Conservation (phyloP, 441 rosid genomes). For the Gossypium aridum region DNA sequence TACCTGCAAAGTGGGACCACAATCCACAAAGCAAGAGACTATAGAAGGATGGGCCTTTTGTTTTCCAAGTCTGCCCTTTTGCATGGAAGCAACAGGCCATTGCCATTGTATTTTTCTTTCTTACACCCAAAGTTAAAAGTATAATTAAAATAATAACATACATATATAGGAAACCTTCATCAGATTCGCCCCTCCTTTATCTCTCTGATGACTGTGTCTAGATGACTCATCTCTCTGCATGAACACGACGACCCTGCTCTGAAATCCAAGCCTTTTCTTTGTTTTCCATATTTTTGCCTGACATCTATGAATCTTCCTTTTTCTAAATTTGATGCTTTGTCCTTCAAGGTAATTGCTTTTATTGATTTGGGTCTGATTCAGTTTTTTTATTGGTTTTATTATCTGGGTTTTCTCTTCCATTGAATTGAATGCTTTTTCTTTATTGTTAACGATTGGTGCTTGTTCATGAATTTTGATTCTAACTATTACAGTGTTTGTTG, state of each 20-base stretch:
- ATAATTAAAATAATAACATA: neutral
- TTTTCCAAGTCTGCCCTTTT: slow-evolving; percentile 10
- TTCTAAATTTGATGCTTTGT: neutral
- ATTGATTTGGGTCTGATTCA: slow-evolving; percentile 1
- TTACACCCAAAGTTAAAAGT: neutral
- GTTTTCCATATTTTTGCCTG: neutral
- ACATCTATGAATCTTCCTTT: neutral
- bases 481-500: neutral
- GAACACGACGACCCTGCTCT: slow-evolving; percentile 3
- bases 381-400: slow-evolving; percentile 2
- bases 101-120: neutral
- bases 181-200: neutral
- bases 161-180: neutral
- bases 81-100: slow-evolving; percentile 20
- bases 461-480: neutral
- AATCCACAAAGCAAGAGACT: neutral
- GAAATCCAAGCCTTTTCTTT: slow-evolving; percentile 8
- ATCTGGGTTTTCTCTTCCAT: neutral
- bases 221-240: neutral
- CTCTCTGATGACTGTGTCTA: neutral
- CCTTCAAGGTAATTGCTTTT: slow-evolving; percentile 2
- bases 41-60: neutral
- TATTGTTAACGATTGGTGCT: neutral
- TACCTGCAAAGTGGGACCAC: slow-evolving; percentile 14
- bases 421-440: neutral